Evolutionary conservation across 139 green algal genomes (phyloP), one percentile per base, ranked within the genome.

Genomic region (Trebouxia sp.): DNA sequence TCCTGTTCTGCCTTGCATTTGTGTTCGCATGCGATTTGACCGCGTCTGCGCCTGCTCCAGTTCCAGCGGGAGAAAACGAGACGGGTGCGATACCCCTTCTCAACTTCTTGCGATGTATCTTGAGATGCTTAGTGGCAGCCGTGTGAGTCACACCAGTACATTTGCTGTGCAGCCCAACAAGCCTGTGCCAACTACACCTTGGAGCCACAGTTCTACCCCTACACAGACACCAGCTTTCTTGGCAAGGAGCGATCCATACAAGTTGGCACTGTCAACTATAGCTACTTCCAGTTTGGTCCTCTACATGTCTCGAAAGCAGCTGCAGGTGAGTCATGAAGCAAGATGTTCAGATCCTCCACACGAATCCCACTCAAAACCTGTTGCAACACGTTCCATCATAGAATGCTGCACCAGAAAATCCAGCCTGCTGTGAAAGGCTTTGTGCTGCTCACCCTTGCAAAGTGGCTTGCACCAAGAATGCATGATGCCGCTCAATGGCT

Each of bases 261-360:
- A 41, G 58, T 69, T 8, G 24, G 58, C 24, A 69, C 58, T 69
- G 58, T 69, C 28, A 12, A 69, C n/a, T 69, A 41, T n/a, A 69
- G 58, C 58, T 69, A 69, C 58, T 69, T 41, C 30, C 58, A 69
- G 58, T 69, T 69, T 69, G 58, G 58, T n/a, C 58, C 58, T 22
- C 58, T 69, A 5, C 32, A 69, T 32, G 58, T 69, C 26, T 69
- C 58, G 32, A 8, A 30, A 39, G 58, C 58, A 32, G n/a, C 32
- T 35, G 58, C 58, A 69, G 58, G 58, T 69, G 7, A 20, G 7
- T 35, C 26, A 69, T 5, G 3, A 38, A 37, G 3, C 3, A n/a
- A 55, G 15, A 15, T 15, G 24, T 53, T 22, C 12, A 12, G 10
- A 12, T 53, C 45, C 48, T 55, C n/a, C n/a, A n/a, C n/a, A n/a